phyloP scores from a whole-genome alignment of 202 grass and related monocot species.

The Setaria viridis region DNA sequence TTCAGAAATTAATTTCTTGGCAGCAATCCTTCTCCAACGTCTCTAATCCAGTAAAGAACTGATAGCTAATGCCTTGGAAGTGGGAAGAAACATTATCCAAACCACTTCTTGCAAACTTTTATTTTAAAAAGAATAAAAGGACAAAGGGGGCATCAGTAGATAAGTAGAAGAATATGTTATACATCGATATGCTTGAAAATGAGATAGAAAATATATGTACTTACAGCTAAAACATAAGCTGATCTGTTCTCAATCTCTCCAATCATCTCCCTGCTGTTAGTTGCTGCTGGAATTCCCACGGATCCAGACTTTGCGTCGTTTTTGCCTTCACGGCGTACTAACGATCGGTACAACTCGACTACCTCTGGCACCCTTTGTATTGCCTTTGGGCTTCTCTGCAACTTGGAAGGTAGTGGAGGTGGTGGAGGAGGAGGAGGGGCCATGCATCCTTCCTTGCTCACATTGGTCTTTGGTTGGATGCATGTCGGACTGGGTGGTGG shows the following conservation, averaged over 20 bases:
- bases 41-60: constrained; percentile 18
- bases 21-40: neutral
- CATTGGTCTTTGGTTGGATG: constrained; percentile 38
- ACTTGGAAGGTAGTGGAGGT: constrained; percentile 63
- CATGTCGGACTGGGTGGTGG: constrained; percentile 67
- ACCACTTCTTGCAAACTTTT: constrained; percentile 17
- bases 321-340: constrained; percentile 86
- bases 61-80: neutral
- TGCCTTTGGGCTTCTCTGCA: constrained; percentile 56
- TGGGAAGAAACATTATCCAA: constrained; percentile 19
- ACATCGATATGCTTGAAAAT: constrained; percentile 12
- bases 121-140: neutral
- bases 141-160: neutral
- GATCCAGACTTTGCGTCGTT: constrained; percentile 65
- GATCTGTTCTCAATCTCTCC: constrained; percentile 99
- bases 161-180: neutral
- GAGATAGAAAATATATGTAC: constrained; percentile 37
- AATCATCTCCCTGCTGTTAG: constrained; percentile 86
- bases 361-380: constrained; percentile 88
- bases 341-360: constrained; percentile 75
- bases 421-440: constrained; percentile 66
- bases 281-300: constrained; percentile 56
- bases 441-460: constrained; percentile 54
- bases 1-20: constrained; percentile 27
- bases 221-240: constrained; percentile 93